Evolutionary conservation across 2,329 filamentous ascomycete genomes (phyloP), one percentile per base, ranked within the genome.

Genomic region (Tolypocladium cylindrosporum): DNA sequence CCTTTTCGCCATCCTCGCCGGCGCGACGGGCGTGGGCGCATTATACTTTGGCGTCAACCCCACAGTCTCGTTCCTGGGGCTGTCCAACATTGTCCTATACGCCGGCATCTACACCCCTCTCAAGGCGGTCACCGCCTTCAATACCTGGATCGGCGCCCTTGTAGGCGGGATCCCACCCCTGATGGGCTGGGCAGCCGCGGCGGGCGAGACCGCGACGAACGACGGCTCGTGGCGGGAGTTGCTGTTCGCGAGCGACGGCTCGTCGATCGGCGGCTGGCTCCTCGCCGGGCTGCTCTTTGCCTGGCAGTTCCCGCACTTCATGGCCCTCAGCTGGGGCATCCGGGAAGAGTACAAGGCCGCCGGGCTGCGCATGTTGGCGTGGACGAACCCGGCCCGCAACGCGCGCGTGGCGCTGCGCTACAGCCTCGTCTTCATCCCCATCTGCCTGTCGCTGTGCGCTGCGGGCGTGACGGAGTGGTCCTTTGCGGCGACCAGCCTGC

Each of bases 221-320:
- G 85, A 87, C 63, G 88, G 88, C 37, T 87, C 84, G 13, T 94
- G 89, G 86, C 79, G 82, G 54, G 90, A 94, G 68, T 80, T 96
- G 43, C 77, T 96, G 0, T 83, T 95, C 58, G 87, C 80, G 0
- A 66, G 69, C 14, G 81, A 84, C 63, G 89, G 67, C 69, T 86
- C 70, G 67, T 84, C 71, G 34, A 75, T 85, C 13, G 94, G 94
- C 6, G 94, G 93, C 4, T 99, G 94, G 94, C 76, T 97, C 1
- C 77, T 97, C 16, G 93, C 90, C 1, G 85, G 81, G 0, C 75
- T 97, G 8, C 78, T 99, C 6, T 96, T 96, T 64, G 88, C 91
- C 14, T 99, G 94, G 94, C 93, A 99, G 70, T 97, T 99, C 69
- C 91, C 94, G 3, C 94, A 99, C 74, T 99, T 99, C 77, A 97